Base-by-base conservation (phyloP, 2,329 filamentous ascomycete species). In the Exophiala oligosperma region DNA sequence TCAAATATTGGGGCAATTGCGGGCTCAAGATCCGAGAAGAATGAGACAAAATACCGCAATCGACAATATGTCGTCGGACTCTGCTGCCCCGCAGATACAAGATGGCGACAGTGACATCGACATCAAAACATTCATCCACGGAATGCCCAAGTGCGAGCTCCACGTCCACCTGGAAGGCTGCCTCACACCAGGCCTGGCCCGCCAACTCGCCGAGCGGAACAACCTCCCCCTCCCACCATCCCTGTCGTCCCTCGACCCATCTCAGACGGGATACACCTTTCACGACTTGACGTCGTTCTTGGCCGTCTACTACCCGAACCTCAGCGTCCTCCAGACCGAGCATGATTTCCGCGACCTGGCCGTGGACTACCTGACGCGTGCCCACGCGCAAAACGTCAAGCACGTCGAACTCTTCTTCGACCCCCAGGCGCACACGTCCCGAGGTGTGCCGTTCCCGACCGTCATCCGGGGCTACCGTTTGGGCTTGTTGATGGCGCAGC, bases 331-430 rank as follows among this genome's bases (percentile, higher is more conserved):
- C 23, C 75, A 86, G 57, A 80, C 81, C 4, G 76, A 80, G 17
- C 73, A 77, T n/a, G 90, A 92, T 73, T 92, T 90, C 67, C 86
- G 89, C 70, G 82, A 82, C 53, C 79, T 93, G 9, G 88, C 87
- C 4, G 89, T 84, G 77, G 81, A 83, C 61, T 92, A 92, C 74
- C 88, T 92, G 71, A 68, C 77, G 32, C 83, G 81, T 57, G 89
- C 87, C 2, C 79, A 84, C 32, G 74, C 74, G 1, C 84, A 91
- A 61, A 84, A 84, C 38, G 85, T 92, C 1, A 79, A 83, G 49
- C 89, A 92, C 68, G 87, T 87, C 12, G 89, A 92, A 72, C 81
- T 91, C 63, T 92, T 91, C 76, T 92, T 92, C 74, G 90, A 92
- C 70, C 89, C 89, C 1, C 89, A 92, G 72, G 88, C 87, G 1